Evolutionary conservation across 2,329 filamentous ascomycete genomes (phyloP), one percentile per base, ranked within the genome.

Genomic region (Fusarium coffeatum): DNA sequence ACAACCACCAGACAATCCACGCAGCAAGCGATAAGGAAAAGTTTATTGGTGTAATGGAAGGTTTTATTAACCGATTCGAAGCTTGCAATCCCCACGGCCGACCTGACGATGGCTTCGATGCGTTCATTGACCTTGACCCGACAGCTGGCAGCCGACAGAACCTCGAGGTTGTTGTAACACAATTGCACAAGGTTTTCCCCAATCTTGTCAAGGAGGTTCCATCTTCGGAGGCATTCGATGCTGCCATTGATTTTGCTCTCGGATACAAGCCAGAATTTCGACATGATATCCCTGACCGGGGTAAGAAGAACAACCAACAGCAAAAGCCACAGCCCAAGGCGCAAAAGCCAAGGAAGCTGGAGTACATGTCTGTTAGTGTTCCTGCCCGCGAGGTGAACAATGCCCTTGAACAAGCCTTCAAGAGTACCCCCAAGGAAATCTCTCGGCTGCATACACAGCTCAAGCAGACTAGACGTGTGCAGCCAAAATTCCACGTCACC

Each of bases 1-100:
- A 99, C 79, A 98, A 98, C 76, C 96, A 99, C 79, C 96, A 99
- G 81, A 99, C 96, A 1, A 98, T 99, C 64, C 94, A 96, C 76
- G 94, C 95, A 13, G 91, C 88, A 47, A 91, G 92, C 59, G 88
- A 91, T 46, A 81, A 85, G 48, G 82, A 86, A 20, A 95, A 97
- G 78, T 93, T 96, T 58, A 84, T 96, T 48, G 88, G 89, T 8
- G 97, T 99, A 73, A 98, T 99, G 96, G 93, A 98, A 73, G 93
- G 93, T 5, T 99, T 99, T 80, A 85, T 99, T 71, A 80, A 88
- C 15, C 89, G 96, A 37, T 98, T 97, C 77, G 92, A 99, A 81
- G 88, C 91, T 22, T 85, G 94, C 62, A 87, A 94, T 69, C 82
- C 86, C 1, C 85, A 89, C 20, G 82, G 81, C 10, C 79, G 82